Conservation (phyloP, 441 rosid genomes). For the Populus hybrid region DNA sequence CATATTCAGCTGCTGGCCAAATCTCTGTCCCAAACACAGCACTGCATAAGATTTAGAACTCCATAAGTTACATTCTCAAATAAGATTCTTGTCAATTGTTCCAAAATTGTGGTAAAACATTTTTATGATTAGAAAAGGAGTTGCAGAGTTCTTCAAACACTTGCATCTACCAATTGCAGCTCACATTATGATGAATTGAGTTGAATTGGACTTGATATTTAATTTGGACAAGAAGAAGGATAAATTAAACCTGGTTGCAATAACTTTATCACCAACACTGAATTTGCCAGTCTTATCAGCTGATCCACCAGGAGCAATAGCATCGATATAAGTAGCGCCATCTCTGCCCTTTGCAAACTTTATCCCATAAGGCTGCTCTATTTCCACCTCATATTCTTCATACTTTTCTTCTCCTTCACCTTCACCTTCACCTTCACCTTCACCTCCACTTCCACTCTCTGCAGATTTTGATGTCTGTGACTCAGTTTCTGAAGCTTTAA, state of each 20-base stretch:
- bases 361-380: not conserved
- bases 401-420: slow-evolving; percentile 33
- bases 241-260: slow-evolving; percentile 76
- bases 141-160: slow-evolving; percentile 2
- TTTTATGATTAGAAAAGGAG: not conserved
- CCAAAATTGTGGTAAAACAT: not conserved
- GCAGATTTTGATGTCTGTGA: not conserved
- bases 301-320: slow-evolving; percentile 69
- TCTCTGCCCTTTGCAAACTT: slow-evolving; percentile 65
- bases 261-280: slow-evolving; percentile 80
- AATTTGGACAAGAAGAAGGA: slow-evolving; percentile 10
- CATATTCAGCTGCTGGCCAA: slow-evolving; percentile 5
- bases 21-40: slow-evolving; percentile 89
- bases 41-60: slow-evolving; percentile 52
- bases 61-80: slow-evolving; percentile 15
- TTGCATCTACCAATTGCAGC: slow-evolving; percentile 69
- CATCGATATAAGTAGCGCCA: slow-evolving; percentile 92
- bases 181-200: not conserved
- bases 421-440: slow-evolving; percentile 11
- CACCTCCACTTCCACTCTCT: not conserved
- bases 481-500: slow-evolving; percentile 33
- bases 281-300: slow-evolving; percentile 79
- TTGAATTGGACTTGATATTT: too few relatives aligned
- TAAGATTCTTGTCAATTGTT: not conserved
- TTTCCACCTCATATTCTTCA: slow-evolving; percentile 22